A percentile compares a stretch with the other conserved stretches of the same genome.
phyloP scores from a whole-genome alignment of 2,329 filamentous ascomycete species.

The Hymenoscyphus scutula region DNA sequence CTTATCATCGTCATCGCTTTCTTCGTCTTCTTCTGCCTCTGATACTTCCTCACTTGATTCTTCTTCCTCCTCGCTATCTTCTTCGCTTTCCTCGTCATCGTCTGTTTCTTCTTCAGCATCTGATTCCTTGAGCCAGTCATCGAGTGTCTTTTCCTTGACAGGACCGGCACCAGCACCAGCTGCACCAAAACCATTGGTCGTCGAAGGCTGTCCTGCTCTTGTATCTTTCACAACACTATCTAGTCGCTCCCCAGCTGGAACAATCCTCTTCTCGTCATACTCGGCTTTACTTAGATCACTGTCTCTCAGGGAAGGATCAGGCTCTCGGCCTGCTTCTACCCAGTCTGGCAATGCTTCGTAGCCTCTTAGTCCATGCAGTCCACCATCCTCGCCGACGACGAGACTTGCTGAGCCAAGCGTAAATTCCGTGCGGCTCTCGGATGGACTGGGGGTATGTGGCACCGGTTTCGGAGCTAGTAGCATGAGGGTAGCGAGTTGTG shows the following conservation, averaged over 20 bases:
- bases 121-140: slow-evolving; percentile 79
- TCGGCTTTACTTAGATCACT: slow-evolving; percentile 44
- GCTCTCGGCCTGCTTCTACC: slow-evolving; percentile 78
- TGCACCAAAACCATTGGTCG: slow-evolving; percentile 46
- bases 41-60: slow-evolving; percentile 44
- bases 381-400: slow-evolving; percentile 74
- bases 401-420: slow-evolving; percentile 82
- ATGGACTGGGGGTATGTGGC: slow-evolving; percentile 85
- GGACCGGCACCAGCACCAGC: slow-evolving; percentile 23
- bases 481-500: slow-evolving; percentile 84
- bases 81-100: slow-evolving; percentile 48
- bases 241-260: slow-evolving; percentile 62
- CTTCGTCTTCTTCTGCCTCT: slow-evolving; percentile 30
- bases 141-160: slow-evolving; percentile 68
- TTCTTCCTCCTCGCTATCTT: slow-evolving; percentile 41
- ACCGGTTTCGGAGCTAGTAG: slow-evolving; percentile 92
- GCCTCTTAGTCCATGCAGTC: slow-evolving; percentile 70
- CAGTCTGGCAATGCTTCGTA: slow-evolving; percentile 81
- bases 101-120: slow-evolving; percentile 51
- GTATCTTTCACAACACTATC: slow-evolving; percentile 52
- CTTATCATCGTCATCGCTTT: slow-evolving; percentile 29
- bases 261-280: slow-evolving; percentile 40
- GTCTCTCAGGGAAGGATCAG: slow-evolving; percentile 70
- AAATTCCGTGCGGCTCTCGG: slow-evolving; percentile 75
- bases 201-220: slow-evolving; percentile 39